Base-by-base conservation (phyloP, 2,329 filamentous ascomycete species). In the Aspergillus oerlinghausenensis region DNA sequence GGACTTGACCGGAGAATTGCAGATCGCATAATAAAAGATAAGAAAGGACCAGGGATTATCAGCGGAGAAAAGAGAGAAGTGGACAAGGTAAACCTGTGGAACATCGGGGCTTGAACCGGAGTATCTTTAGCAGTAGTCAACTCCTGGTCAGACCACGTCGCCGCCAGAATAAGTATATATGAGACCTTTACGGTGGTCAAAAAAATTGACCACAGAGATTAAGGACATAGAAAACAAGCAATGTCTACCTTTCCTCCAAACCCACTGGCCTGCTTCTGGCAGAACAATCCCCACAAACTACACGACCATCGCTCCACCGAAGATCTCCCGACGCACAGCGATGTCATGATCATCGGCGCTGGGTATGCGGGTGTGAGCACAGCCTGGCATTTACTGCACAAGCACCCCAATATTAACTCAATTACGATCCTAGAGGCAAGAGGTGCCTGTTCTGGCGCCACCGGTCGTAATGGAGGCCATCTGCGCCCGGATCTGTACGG, bases 301-400 rank as follows among this genome's bases (percentile, higher is more conserved):
- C 73, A 77, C 56, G 62, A 75, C 51, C 67, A 75, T 57, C 72
- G 75, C 5, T 74, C 70, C 26, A 76, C 74, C 1, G 63, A 70
- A 7, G 62, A 70, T 2, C 50, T 60, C 14, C 58, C 58, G 1
- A 56, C 47, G 11, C 50, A 57, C 8, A 67, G 66, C 17, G 78
- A 81, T 28, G 72, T 81, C 42, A 67, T 75, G 6, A 74, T 81
- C 28, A 73, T 81, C 4, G 79, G 79, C 0, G 72, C 76, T 3
- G 79, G 80, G 0, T 78, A 75, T 49, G 71, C 79, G 0, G 79
- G 79, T 0, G 72, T 72, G 0, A 72, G 74, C 0, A 70, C 74
- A 1, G 73, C 74, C 0, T 77, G 77, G 49, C 73, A 80, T 52
- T 68, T 77, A 4, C 55, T 77, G 1, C 60, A 61, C 23, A 53